These are phyloP conservation scores for Pleurotus salmoneostramineus DNA, from an alignment of 768 basidiomycete genomes.

Conservation along the genomic window DNA sequence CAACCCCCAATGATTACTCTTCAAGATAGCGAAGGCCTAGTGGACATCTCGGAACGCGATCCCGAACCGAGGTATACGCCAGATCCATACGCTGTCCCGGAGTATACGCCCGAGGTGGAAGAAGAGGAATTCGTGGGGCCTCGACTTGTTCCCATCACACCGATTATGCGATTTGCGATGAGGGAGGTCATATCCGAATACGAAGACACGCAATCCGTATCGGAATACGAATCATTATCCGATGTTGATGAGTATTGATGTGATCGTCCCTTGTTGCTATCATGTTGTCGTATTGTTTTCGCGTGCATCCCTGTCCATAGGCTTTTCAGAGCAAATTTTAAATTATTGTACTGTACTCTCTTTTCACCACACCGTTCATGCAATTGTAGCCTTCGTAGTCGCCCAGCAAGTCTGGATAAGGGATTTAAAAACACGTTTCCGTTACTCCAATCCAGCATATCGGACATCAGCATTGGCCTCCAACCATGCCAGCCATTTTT, in stretches of 20 bases:
- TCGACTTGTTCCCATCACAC: constrained; percentile 70
- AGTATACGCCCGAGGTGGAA: constrained; percentile 46
- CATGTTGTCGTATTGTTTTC: neutral
- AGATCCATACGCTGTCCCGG: neutral
- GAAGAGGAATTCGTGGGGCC: constrained; percentile 65
- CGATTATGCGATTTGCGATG: constrained; percentile 85
- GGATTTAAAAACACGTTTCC: neutral
- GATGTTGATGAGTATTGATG: constrained; percentile 69
- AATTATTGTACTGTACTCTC: constrained; percentile 1
- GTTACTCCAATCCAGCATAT: constrained; percentile 55
- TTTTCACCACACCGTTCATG: neutral
- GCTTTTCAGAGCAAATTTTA: neutral
- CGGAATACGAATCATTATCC: constrained; percentile 77
- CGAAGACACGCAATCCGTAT: constrained; percentile 68
- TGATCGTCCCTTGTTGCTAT: constrained; percentile 5
- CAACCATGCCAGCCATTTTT: constrained; percentile 88
- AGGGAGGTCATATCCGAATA: constrained; percentile 80
- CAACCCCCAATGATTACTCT: neutral
- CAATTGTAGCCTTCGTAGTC: no score
- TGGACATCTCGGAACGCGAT: constrained; percentile 34
- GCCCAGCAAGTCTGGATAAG: neutral
- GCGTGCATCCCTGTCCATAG: neutral
- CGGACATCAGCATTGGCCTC: constrained; percentile 89
- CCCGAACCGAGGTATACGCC: constrained; percentile 13
- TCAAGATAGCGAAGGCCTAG: constrained; percentile 10